Evolutionary conservation across 805 yeast species (phyloP), one percentile per base, ranked within the genome.

Genomic region (Wickerhamomyces chambardii): DNA sequence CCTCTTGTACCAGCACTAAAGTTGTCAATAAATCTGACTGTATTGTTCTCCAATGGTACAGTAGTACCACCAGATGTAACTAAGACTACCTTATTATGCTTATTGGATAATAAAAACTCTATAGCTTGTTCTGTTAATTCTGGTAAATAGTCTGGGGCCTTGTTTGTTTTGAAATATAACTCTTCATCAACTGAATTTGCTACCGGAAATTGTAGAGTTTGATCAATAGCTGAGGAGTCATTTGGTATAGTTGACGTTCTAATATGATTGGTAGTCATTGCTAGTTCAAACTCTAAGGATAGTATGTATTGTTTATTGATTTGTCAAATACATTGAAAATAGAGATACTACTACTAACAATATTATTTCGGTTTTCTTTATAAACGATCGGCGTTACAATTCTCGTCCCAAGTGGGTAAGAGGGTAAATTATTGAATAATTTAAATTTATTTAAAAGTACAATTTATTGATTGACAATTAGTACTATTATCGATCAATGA

Each of bases 1-100:
- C 98, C 99, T 58, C 99, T 74, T 0, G 97, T 92, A 17, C 99
- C 99, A 17, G 97, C 97, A 44, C 92, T 79, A 56, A 92, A 92
- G 53, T 92, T 92, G 59, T 92, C 99, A 50, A 92, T 87, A 58
- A 92, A 92, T 35, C 99, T 63, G 6, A 92, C 99, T 0, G 98
- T 92, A 53, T 92, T 92, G 58, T 87, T 89, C 51, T 92, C 99
- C 44, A 92, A 64, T 0, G 99, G 99, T 0, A 92, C 99, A 0
- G 97, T 90, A 1, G 98, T 92, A 17, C 99, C 99, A 17, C 99
- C 99, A 8, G 90, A 78, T 0, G 98, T 92, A 4, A 90, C 95
- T 31, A 90, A 61, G 0, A 77, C 97, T 12, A 90, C 72, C 32
- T 68, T 73, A 27, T 53, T 45, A 2, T 45, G 38, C 12, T 55